phyloP scores from a whole-genome alignment of 306 rosid genomes.

The Glycine latifolia region DNA sequence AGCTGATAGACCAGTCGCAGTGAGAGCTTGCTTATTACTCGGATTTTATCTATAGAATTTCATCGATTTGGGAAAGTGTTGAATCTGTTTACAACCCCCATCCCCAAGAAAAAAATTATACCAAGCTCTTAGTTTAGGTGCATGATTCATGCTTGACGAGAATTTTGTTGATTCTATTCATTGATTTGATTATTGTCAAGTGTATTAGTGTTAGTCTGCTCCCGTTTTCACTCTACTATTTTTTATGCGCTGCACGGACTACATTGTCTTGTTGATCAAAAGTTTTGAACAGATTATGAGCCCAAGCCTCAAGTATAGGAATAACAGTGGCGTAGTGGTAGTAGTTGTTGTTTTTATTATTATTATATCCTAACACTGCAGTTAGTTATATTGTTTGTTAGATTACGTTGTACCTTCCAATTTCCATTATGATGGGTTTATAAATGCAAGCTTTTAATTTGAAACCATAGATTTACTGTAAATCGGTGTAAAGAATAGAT shows the following conservation, averaged over 20 bases:
- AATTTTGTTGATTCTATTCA: slow-evolving; percentile 51
- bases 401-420: background rate
- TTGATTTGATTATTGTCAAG: slow-evolving; percentile 46
- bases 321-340: background rate
- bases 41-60: slow-evolving; percentile 31
- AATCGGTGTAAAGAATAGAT: background rate
- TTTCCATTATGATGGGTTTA: background rate
- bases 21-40: slow-evolving; percentile 20
- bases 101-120: background rate
- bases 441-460: background rate
- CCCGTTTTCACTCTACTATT: background rate
- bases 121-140: slow-evolving; percentile 33
- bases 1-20: slow-evolving; percentile 18
- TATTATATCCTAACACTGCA: background rate
- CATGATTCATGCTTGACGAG: slow-evolving; percentile 30
- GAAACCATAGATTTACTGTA: background rate
- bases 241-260: background rate
- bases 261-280: background rate
- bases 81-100: slow-evolving; percentile 29
- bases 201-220: background rate
- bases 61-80: slow-evolving; percentile 33
- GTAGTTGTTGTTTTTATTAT: background rate
- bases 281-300: background rate
- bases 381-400: background rate
- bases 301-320: background rate